Percentiles rank a stretch among this genome's conserved stretches.
phyloP scores from a whole-genome alignment of 2,329 filamentous ascomycete species.

The Elsinoe necatrix region DNA sequence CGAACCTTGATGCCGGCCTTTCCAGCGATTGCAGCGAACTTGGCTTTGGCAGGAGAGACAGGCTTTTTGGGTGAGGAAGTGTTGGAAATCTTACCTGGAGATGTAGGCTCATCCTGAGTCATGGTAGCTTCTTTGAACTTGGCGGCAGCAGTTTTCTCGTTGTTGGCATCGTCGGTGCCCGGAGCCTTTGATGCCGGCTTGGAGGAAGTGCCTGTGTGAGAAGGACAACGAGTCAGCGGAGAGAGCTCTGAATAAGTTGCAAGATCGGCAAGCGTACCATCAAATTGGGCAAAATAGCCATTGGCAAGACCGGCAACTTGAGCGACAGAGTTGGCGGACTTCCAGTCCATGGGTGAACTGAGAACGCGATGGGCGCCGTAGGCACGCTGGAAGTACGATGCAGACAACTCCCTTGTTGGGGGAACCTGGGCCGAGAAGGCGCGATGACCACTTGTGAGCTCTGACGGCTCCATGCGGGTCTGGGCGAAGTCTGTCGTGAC shows the following conservation, averaged over 20 bases:
- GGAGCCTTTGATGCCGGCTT: slow-evolving; percentile 6
- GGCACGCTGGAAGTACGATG: slow-evolving; percentile 16
- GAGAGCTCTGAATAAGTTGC: slow-evolving; percentile 11
- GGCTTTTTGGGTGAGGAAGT: slow-evolving; percentile 16
- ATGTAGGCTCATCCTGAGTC: slow-evolving; percentile 15
- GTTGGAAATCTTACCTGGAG: slow-evolving; percentile 13
- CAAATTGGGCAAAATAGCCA: slow-evolving; percentile 29
- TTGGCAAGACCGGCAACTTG: slow-evolving; percentile 27
- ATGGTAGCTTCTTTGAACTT: slow-evolving; percentile 19
- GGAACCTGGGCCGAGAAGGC: slow-evolving; percentile 17
- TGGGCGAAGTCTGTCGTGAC: slow-evolving; percentile 24
- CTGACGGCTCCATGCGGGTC: slow-evolving; percentile 5
- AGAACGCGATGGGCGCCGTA: slow-evolving; percentile 23
- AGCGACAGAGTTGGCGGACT: slow-evolving; percentile 25
- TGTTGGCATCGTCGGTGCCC: not conserved
- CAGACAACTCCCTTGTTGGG: slow-evolving; percentile 4
- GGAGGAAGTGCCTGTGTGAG: slow-evolving; percentile 12
- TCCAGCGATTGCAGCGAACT: slow-evolving; percentile 40
- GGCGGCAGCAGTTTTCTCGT: not conserved
- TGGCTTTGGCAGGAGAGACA: slow-evolving; percentile 37
- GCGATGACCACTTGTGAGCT: slow-evolving; percentile 14
- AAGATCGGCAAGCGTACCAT: slow-evolving; percentile 23
- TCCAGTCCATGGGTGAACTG: slow-evolving; percentile 28
- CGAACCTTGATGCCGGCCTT: slow-evolving; percentile 34
- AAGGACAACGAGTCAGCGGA: slow-evolving; percentile 16